phyloP scores from a whole-genome alignment of 2,329 filamentous ascomycete species.

The Cryphonectria japonica region DNA sequence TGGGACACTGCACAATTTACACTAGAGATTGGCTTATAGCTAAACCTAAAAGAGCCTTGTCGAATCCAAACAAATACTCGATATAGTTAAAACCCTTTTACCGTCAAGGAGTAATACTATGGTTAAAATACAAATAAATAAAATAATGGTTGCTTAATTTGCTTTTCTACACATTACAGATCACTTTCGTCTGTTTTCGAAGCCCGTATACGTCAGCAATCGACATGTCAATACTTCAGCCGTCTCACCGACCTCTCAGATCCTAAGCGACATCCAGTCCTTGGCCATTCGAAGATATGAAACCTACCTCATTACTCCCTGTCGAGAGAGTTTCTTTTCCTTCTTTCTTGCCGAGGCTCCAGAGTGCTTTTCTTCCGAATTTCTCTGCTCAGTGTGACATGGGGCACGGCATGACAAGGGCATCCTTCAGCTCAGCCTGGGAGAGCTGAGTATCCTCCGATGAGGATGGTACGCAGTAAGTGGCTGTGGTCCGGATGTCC shows the following conservation, averaged over 20 bases:
- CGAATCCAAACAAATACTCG: neutral
- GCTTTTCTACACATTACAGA: conserved; percentile 3
- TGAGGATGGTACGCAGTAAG: neutral
- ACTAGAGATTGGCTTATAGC: neutral
- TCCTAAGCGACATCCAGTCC: neutral
- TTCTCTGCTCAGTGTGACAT: neutral
- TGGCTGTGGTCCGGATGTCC: neutral
- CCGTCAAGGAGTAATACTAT: neutral
- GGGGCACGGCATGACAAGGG: neutral
- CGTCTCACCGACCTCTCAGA: neutral
- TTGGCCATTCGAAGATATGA: neutral
- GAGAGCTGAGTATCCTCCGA: neutral
- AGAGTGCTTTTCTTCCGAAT: neutral
- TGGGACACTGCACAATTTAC: neutral
- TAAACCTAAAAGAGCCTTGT: neutral
- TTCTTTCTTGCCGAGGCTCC: too few relatives aligned
- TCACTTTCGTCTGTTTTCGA: neutral
- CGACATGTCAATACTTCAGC: neutral
- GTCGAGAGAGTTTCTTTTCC: neutral
- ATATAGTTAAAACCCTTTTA: neutral
- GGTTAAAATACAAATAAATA: neutral
- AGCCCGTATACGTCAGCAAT: neutral
- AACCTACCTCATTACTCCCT: neutral
- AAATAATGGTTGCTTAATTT: neutral
- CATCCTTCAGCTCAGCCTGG: neutral